A percentile compares a stretch with the other conserved stretches of the same genome.
phyloP scores from a whole-genome alignment of 805 yeast genomes.

The Candida easanensis region DNA sequence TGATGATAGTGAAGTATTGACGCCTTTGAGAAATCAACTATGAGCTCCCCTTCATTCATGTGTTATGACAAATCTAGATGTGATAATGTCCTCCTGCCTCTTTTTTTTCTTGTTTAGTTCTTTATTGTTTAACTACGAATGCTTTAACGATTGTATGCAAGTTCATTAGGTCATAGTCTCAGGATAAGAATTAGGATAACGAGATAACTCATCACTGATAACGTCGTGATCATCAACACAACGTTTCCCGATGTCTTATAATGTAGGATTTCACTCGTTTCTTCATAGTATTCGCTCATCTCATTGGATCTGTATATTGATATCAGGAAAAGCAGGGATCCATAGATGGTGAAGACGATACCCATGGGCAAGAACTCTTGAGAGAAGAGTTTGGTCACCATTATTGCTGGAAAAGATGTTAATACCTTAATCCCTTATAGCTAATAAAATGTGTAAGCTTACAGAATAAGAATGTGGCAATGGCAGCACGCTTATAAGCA shows the following conservation, averaged over 20 bases:
- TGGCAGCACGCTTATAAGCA: conserved; percentile 71
- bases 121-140: too few species aligned
- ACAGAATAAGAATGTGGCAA: conserved; percentile 60
- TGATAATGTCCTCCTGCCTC: background rate
- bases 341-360: conserved; percentile 60
- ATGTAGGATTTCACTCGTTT: conserved; percentile 34
- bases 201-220: conserved; percentile 51
- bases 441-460: background rate
- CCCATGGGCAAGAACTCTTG: conserved; percentile 66
- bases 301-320: conserved; percentile 32
- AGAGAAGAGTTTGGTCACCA: conserved; percentile 63
- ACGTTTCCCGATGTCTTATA: conserved; percentile 62
- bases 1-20: conserved; percentile 10
- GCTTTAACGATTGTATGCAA: too few species aligned
- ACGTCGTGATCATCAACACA: conserved; percentile 47
- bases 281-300: conserved; percentile 38
- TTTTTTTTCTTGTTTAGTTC: background rate
- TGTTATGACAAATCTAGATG: too few species aligned
- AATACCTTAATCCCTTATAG: too few species aligned
- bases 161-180: conserved; percentile 35
- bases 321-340: conserved; percentile 41
- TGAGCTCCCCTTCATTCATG: too few species aligned
- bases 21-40: conserved; percentile 8
- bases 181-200: conserved; percentile 50
- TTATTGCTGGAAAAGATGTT: conserved; percentile 33